These are phyloP conservation scores for Prunus persica DNA, from an alignment of 306 rosid species.

Conservation along the genomic window Prunus_persica_NCBIv2 NC_034010.1:15219501-15220000, in stretches of 20 bases:
- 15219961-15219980: slow-evolving; percentile 84
- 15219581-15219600: slow-evolving; percentile 83
- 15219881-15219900: slow-evolving; percentile 78
- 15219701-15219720: slow-evolving; percentile 86
- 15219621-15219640: slow-evolving; percentile 73
- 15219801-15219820: slow-evolving; percentile 61
- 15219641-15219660: slow-evolving; percentile 85
- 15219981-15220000: slow-evolving; percentile 83
- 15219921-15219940: slow-evolving; percentile 76
- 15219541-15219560: slow-evolving; percentile 71
- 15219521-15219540: slow-evolving; percentile 99
- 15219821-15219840: slow-evolving; percentile 98
- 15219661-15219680: slow-evolving; percentile 98
- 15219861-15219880: slow-evolving; percentile 66
- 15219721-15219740: slow-evolving; percentile 90
- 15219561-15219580: slow-evolving; percentile 83
- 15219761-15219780: slow-evolving; percentile 75
- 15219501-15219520: slow-evolving; percentile 89
- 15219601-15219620: slow-evolving; percentile 77
- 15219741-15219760: slow-evolving; percentile 94
- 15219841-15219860: slow-evolving; percentile 90
- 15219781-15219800: slow-evolving; percentile 70
- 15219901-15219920: slow-evolving; percentile 74
- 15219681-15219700: slow-evolving; percentile 97
- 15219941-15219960: slow-evolving; percentile 81